Conservation (phyloP, 192 early-diverging fungal species). For the Backusella circina region DNA sequence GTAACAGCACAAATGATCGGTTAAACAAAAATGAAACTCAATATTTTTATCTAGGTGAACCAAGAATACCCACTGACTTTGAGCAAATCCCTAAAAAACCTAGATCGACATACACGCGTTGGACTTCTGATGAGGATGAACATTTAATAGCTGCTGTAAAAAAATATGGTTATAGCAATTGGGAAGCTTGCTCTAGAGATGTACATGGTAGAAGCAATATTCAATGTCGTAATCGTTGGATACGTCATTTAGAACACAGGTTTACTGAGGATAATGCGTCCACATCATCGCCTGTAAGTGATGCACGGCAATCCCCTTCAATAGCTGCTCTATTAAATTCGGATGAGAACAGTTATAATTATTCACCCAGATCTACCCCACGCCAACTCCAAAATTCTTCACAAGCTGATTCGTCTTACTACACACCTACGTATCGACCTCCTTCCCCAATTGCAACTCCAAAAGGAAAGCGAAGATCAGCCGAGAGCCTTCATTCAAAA, state of each 20-base stretch:
- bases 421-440: conserved; percentile 9
- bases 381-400: background rate
- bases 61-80: background rate
- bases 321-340: conserved; percentile 26
- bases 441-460: conserved; percentile 27
- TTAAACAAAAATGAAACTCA: background rate
- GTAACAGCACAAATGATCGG: background rate
- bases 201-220: conserved; percentile 38
- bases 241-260: background rate
- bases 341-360: background rate
- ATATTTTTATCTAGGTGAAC: background rate
- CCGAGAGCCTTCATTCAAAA: background rate
- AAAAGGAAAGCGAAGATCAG: conserved; percentile 12
- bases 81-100: conserved; percentile 10
- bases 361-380: background rate
- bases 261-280: background rate
- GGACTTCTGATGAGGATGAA: conserved; percentile 38
- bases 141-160: conserved; percentile 27
- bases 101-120: conserved; percentile 27
- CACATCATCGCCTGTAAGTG: background rate
- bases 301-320: conserved; percentile 31
- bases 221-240: conserved; percentile 48
- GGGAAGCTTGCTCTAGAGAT: conserved; percentile 36
- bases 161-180: conserved; percentile 34
- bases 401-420: background rate